Conservation (phyloP, 2,329 filamentous ascomycete species). For the Neonectria faginata region DNA sequence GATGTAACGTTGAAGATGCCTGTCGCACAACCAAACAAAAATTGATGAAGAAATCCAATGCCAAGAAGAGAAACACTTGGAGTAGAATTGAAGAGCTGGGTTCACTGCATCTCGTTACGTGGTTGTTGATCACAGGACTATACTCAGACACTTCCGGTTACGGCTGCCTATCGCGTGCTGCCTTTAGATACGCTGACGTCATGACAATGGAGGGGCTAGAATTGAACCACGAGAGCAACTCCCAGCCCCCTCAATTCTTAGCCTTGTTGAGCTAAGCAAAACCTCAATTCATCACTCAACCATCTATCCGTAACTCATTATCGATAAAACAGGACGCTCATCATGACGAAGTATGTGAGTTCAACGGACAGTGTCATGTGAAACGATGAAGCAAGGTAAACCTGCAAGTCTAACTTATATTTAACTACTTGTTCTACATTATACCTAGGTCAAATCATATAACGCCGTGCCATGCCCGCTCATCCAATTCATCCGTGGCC, state of each 20-base stretch:
- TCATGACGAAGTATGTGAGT: background rate
- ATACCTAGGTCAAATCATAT: background rate
- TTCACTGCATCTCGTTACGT: background rate
- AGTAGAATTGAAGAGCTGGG: background rate
- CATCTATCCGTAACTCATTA: background rate
- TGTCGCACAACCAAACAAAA: background rate
- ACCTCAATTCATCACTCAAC: background rate
- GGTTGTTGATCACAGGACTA: constrained; percentile 4
- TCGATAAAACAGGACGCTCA: background rate
- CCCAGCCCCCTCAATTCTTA: background rate
- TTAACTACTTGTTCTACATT: background rate
- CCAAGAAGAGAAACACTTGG: background rate
- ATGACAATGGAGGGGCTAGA: background rate
- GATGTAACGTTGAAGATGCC: background rate
- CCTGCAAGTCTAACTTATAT: background rate
- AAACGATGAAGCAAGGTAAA: background rate
- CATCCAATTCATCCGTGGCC: constrained; percentile 8
- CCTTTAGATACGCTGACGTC: constrained; percentile 2
- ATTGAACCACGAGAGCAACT: background rate
- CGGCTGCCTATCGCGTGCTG: constrained; percentile 6
- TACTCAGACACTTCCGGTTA: background rate
- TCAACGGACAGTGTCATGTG: background rate
- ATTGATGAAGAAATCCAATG: background rate
- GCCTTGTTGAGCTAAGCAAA: background rate
- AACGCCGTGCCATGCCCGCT: constrained; percentile 28